Evolutionary conservation across 768 basidiomycete genomes (phyloP).

Genomic region (Xerocomus brunneocitrinus): DNA sequence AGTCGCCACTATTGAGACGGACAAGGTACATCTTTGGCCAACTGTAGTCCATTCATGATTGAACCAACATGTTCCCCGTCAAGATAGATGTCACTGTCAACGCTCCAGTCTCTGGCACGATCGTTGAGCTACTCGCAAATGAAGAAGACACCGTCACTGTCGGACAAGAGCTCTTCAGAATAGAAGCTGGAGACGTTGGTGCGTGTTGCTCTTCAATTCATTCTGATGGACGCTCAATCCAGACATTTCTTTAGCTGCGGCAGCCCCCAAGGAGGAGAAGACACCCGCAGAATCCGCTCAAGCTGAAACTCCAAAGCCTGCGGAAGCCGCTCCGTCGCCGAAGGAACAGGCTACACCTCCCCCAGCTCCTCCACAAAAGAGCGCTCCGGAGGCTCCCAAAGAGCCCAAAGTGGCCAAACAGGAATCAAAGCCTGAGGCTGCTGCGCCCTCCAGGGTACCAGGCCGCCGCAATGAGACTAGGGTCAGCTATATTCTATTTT

Average conservation of each 20-base stretch:
- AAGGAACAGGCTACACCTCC: slow-evolving; percentile 45
- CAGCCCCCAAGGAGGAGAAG: slow-evolving; percentile 26
- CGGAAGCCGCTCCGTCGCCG: slow-evolving; percentile 44
- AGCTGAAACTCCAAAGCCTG: slow-evolving; percentile 28
- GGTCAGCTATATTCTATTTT: slow-evolving; percentile 38
- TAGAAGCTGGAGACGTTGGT: slow-evolving; percentile 78
- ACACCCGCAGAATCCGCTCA: slow-evolving; percentile 23
- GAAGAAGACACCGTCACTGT: slow-evolving; percentile 95
- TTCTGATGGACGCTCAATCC: background rate
- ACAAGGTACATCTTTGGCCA: slow-evolving; percentile 61
- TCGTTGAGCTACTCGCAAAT: slow-evolving; percentile 77
- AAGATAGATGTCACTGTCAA: slow-evolving; percentile 98
- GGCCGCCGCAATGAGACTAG: slow-evolving; percentile 82
- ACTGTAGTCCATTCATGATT: background rate
- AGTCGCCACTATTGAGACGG: slow-evolving; percentile 96
- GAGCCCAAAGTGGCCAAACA: slow-evolving; percentile 36
- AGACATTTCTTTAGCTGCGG: slow-evolving; percentile 19
- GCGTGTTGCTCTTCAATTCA: slow-evolving; percentile 14
- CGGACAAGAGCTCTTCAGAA: slow-evolving; percentile 89
- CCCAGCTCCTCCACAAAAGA: slow-evolving; percentile 37
- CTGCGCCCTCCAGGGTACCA: slow-evolving; percentile 33
- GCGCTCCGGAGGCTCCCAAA: slow-evolving; percentile 27
- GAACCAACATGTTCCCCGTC: slow-evolving; percentile 6
- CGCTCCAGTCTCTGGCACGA: slow-evolving; percentile 82
- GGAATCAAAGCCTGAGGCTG: slow-evolving; percentile 25